Evolutionary conservation across 768 basidiomycete genomes (phyloP).

Genomic region (Lactarius pseudohatsudake): DNA sequence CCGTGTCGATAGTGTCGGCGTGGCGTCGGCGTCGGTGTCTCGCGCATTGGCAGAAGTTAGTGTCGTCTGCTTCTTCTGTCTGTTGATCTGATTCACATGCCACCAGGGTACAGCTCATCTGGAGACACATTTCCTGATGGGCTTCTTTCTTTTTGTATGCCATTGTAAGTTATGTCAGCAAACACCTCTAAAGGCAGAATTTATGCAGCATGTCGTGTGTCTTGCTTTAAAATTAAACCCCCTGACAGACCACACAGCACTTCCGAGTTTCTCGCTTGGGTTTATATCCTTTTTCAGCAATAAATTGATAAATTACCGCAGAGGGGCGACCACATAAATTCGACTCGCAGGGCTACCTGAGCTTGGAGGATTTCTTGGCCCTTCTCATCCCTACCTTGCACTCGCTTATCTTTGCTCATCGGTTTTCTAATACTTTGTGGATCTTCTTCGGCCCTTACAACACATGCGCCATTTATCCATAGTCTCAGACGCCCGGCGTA

Average conservation of each 20-base stretch:
- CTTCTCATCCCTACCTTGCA: background rate
- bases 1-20: background rate
- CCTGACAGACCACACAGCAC: slow-evolving; percentile 8
- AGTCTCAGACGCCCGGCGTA: background rate
- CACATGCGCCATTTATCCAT: background rate
- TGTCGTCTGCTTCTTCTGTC: background rate
- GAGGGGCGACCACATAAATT: slow-evolving; percentile 20
- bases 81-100: background rate
- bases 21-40: slow-evolving; percentile 1
- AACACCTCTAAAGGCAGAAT: slow-evolving; percentile 13
- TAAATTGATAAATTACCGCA: slow-evolving; percentile 14
- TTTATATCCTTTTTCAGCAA: slow-evolving; percentile 10
- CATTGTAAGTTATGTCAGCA: background rate
- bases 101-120: background rate
- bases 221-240: background rate
- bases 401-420: background rate
- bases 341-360: background rate
- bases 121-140: slow-evolving; percentile 10
- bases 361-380: background rate
- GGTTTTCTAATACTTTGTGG: background rate
- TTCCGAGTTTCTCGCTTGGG: slow-evolving; percentile 19
- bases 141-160: slow-evolving; percentile 11
- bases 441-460: background rate
- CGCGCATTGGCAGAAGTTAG: background rate
- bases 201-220: slow-evolving; percentile 19